Base-by-base conservation (phyloP, 352 stramenopile species). In the Blastocystis sp. region DNA sequence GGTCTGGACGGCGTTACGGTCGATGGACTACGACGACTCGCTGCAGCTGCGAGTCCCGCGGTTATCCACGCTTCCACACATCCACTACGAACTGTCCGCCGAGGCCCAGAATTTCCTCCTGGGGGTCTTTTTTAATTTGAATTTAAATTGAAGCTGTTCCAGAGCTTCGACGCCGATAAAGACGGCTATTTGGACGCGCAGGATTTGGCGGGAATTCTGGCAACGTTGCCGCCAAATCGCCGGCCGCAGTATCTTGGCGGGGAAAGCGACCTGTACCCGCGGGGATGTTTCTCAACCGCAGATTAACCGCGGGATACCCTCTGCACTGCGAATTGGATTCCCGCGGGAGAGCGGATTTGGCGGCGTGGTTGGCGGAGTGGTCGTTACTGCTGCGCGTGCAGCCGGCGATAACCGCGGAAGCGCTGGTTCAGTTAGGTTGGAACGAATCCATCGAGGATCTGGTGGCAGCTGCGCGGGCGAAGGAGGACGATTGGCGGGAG, bases 301-400 rank as follows among this genome's bases (percentile, higher is more conserved):
- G 57, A 34, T 16, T 42, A 2, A n/a, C 16, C 16, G 4, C 57
- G n/a, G 38, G 8, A 4, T 44, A 8, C 38, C 24, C 24, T 38
- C 29, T 34, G 7, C 24, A 67, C 24, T 67, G 57, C 38, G 57
- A 67, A 24, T 4, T 42, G 0, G 57, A 40, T 29, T 36, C 40
- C 0, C 63, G 32, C 18, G 24, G 36, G 11, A 27, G 11, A 11
- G 46, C 48, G 1, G 63, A 75, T 18, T 21, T 9, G 9, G 48
- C 63, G 4, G 63, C 63, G 2, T 78, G 67, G 67, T 56, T 78
- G 7, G 24, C 34, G 11, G 67, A 78, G 38, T 78, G 67, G 67
- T 16, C 56, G 44, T 24, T 78, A 3, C 29, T 56, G 14, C 18
- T 78, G 2, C 67, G 67, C 27, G 24, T 61, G 24, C 27, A 27